Evolutionary conservation across 164 flowering plant genomes (phyloP).

Genomic region (Magnolia changhungtana): DNA sequence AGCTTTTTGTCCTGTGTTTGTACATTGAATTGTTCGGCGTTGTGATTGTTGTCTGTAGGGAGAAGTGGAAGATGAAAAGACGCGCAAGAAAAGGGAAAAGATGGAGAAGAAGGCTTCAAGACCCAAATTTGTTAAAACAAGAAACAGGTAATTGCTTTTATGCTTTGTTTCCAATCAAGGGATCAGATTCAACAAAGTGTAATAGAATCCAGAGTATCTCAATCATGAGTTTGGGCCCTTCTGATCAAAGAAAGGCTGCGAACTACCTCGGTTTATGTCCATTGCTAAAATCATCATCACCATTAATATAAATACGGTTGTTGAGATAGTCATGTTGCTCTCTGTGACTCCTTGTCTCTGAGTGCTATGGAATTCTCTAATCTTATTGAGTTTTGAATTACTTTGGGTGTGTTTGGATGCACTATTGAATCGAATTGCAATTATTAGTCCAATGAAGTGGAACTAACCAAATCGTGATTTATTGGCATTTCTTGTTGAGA

Average conservation of each 20-base stretch:
- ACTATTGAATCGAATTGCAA: too few relatives aligned
- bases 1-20: too few relatives aligned
- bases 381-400: too few relatives aligned
- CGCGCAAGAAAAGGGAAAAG: constrained; percentile 88
- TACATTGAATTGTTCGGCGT: background rate
- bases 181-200: background rate
- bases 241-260: background rate
- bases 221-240: background rate
- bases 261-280: background rate
- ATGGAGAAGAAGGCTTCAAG: constrained; percentile 91
- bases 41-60: constrained; percentile 36
- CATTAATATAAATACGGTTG: too few relatives aligned
- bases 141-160: constrained; percentile 29
- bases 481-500: too few relatives aligned
- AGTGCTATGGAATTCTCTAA: too few relatives aligned
- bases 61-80: constrained; percentile 74
- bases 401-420: too few relatives aligned
- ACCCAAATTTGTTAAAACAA: constrained; percentile 57
- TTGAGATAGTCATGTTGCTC: too few relatives aligned
- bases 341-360: too few relatives aligned
- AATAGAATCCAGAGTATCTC: background rate
- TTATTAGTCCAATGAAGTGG: too few relatives aligned
- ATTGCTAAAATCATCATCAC: background rate
- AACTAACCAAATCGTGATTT: too few relatives aligned
- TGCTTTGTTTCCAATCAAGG: background rate